Conservation (phyloP, 306 rosid genomes). For the Trichosanthes cucumerina region DNA sequence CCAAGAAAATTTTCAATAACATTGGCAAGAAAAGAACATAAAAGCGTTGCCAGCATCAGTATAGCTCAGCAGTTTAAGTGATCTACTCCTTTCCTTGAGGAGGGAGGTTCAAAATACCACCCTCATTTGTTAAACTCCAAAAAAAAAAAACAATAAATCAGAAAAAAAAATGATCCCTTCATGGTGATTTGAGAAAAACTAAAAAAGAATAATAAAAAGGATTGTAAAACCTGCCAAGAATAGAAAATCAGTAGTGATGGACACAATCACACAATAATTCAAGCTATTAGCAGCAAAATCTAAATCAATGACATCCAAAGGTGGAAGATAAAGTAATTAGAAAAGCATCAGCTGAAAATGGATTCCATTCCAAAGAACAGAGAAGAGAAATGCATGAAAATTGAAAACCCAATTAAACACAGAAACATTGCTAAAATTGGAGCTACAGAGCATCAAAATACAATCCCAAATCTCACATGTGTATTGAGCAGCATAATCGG, state of each 20-base stretch:
- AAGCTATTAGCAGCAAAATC: not conserved
- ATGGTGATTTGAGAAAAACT: not conserved
- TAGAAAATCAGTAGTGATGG: not conserved
- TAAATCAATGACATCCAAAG: not conserved
- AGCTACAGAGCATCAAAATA: not conserved
- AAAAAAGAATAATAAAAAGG: not conserved
- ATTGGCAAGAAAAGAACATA: not conserved
- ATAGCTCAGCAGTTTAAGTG: not conserved
- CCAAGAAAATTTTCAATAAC: not conserved
- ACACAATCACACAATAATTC: not conserved
- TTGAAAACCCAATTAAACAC: not conserved
- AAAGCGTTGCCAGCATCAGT: not conserved
- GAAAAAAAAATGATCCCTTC: not conserved
- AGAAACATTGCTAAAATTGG: not conserved
- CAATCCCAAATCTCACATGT: conserved; percentile 23
- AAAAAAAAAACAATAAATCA: too few species aligned
- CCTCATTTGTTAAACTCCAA: too few species aligned
- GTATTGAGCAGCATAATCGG: conserved; percentile 65
- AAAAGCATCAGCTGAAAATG: not conserved
- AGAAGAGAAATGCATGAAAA: not conserved
- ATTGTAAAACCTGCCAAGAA: not conserved
- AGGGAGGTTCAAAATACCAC: not conserved
- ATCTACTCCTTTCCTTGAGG: not conserved
- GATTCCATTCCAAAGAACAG: not conserved
- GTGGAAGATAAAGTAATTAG: not conserved